A percentile compares a stretch with the other conserved stretches of the same genome.
These are phyloP conservation scores for Hymenoscyphus albidus DNA, from an alignment of 2,329 filamentous ascomycete genomes.

Conservation along the genomic window DNA sequence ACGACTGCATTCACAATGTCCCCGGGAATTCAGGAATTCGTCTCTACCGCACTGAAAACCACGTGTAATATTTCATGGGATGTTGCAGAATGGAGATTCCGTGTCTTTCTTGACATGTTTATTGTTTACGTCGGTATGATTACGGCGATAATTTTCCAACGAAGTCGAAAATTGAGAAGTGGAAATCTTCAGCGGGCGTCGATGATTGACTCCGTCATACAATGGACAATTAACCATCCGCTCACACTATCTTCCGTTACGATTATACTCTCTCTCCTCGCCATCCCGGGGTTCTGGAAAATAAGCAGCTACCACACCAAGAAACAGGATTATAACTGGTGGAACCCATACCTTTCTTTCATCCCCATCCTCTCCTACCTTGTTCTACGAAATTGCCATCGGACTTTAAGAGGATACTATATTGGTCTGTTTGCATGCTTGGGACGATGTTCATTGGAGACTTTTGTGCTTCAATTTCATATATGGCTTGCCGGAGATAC, in stretches of 20 bases:
- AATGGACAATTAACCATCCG: slow-evolving; percentile 15
- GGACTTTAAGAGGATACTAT: slow-evolving; percentile 41
- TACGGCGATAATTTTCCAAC: slow-evolving; percentile 41
- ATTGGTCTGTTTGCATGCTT: slow-evolving; percentile 49
- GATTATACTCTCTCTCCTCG: slow-evolving; percentile 20
- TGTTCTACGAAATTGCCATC: slow-evolving; percentile 48
- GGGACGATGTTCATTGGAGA: slow-evolving; percentile 55
- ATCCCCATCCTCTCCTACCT: slow-evolving; percentile 52
- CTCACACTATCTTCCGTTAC: slow-evolving; percentile 17
- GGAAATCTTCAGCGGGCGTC: slow-evolving; percentile 18
- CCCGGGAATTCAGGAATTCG: slow-evolving; percentile 42
- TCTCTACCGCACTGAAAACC: slow-evolving; percentile 38
- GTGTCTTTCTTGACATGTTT: slow-evolving; percentile 50
- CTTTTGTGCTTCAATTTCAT: slow-evolving; percentile 58
- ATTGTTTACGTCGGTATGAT: slow-evolving; percentile 56
- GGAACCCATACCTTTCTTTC: slow-evolving; percentile 51
- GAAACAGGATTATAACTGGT: slow-evolving; percentile 45
- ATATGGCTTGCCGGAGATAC: slow-evolving; percentile 58
- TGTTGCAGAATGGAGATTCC: slow-evolving; percentile 46
- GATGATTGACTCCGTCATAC: slow-evolving; percentile 21
- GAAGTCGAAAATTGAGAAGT: slow-evolving; percentile 28
- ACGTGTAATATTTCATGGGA: slow-evolving; percentile 48
- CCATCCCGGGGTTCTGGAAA: slow-evolving; percentile 25
- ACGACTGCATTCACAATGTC: slow-evolving; percentile 38
- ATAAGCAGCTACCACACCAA: slow-evolving; percentile 28